phyloP scores from a whole-genome alignment of 1,284 basidiomycete genomes.

The Ceratobasidium sp. region DNA sequence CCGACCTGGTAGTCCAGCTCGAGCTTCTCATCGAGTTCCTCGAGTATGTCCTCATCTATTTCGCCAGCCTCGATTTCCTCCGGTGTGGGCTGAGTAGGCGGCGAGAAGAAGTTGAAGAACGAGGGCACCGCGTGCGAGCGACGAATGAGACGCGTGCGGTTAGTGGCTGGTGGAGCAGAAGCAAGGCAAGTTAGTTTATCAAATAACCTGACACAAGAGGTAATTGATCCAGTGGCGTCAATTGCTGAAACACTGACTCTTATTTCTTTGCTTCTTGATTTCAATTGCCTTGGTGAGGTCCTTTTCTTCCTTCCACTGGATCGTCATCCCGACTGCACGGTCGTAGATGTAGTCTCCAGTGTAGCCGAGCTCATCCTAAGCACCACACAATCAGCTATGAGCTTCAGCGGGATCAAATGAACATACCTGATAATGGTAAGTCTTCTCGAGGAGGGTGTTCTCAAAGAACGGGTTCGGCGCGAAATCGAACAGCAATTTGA shows the following conservation, averaged over 20 bases:
- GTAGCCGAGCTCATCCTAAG: constrained; percentile 85
- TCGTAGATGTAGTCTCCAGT: constrained; percentile 96
- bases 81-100: constrained; percentile 79
- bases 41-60: constrained; percentile 85
- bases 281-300: constrained; percentile 97
- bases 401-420: not conserved
- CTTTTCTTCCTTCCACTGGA: constrained; percentile 98
- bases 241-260: too few species aligned
- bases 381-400: not conserved
- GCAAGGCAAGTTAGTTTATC: constrained; percentile 38
- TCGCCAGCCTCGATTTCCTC: constrained; percentile 79
- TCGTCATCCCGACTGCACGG: constrained; percentile 87
- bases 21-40: constrained; percentile 90
- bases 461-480: constrained; percentile 87
- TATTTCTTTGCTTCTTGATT: constrained; percentile 99
- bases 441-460: constrained; percentile 88
- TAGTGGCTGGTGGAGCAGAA: constrained; percentile 91
- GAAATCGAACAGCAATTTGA: constrained; percentile 91
- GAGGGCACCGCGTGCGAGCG: constrained; percentile 90
- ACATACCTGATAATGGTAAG: constrained; percentile 86
- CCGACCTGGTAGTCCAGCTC: constrained; percentile 99
- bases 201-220: not conserved
- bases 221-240: constrained; percentile 23
- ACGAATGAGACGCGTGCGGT: constrained; percentile 89
- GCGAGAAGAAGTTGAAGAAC: constrained; percentile 98